Percentiles rank a stretch among this genome's conserved stretches.
Conservation (phyloP, 2,329 filamentous ascomycete species). For the Phialocephala subalpina region DNA sequence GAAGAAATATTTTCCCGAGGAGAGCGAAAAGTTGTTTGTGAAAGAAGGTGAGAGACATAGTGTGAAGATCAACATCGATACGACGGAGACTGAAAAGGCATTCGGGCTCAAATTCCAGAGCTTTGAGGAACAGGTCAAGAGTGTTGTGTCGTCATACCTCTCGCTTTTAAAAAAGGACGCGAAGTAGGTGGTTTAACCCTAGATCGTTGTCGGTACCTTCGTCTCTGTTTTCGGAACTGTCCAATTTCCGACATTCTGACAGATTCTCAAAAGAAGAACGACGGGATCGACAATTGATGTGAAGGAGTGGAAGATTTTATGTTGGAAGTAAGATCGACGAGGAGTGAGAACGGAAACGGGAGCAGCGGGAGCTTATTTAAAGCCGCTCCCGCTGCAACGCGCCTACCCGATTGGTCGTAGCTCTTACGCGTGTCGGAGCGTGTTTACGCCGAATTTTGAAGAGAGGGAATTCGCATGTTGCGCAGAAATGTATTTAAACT, state of each 20-base stretch:
- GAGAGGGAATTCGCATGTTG: slow-evolving; percentile 2
- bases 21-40: background rate
- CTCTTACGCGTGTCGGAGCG: slow-evolving; percentile 1
- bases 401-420: too few relatives aligned
- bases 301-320: too few relatives aligned
- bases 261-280: too few relatives aligned
- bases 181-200: background rate
- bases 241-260: too few relatives aligned
- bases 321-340: too few relatives aligned
- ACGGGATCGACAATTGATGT: too few relatives aligned
- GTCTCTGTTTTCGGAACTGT: too few relatives aligned
- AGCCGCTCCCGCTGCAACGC: too few relatives aligned
- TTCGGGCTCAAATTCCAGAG: slow-evolving; percentile 1
- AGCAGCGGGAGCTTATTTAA: too few relatives aligned
- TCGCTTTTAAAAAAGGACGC: background rate
- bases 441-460: background rate
- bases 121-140: slow-evolving; percentile 8
- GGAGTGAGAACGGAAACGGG: too few relatives aligned
- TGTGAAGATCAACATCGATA: slow-evolving; percentile 3
- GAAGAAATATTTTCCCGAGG: slow-evolving; percentile 4
- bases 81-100: background rate
- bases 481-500: background rate
- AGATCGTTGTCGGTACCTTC: background rate
- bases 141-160: background rate
- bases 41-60: background rate